Evolutionary conservation across 2,329 filamentous ascomycete species (phyloP).

Genomic region (Aspergillus sp.): DNA sequence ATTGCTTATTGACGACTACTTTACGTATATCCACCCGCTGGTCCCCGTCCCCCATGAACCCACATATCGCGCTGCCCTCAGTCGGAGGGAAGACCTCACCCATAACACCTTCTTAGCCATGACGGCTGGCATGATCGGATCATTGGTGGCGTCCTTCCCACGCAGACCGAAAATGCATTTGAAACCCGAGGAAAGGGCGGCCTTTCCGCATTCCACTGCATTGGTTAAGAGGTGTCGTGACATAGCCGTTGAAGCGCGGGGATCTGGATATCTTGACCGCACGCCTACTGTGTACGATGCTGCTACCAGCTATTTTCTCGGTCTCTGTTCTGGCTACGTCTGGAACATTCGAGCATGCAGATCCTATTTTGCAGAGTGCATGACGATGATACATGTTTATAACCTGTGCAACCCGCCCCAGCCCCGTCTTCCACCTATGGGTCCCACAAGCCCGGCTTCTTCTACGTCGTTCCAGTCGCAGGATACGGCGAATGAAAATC

Average conservation of each 20-base stretch:
- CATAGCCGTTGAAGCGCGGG: conserved; percentile 45
- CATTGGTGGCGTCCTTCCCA: conserved; percentile 46
- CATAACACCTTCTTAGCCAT: conserved; percentile 46
- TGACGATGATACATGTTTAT: conserved; percentile 43
- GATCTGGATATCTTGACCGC: conserved; percentile 45
- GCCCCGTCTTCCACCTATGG: conserved; percentile 12
- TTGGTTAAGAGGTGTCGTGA: conserved; percentile 46
- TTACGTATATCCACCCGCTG: conserved; percentile 49
- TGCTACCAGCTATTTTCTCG: conserved; percentile 46
- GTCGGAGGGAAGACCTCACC: conserved; percentile 42
- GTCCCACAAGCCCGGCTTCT: conserved; percentile 24
- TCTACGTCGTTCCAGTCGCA: conserved; percentile 22
- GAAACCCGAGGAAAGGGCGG: conserved; percentile 36
- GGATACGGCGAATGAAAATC: conserved; percentile 15
- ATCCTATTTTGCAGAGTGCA: conserved; percentile 45
- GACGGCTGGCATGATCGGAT: conserved; percentile 47
- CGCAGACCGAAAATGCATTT: conserved; percentile 44
- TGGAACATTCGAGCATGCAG: conserved; percentile 41
- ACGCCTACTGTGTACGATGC: conserved; percentile 46
- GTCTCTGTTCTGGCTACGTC: conserved; percentile 41
- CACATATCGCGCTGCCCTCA: conserved; percentile 45
- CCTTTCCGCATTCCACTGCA: conserved; percentile 45
- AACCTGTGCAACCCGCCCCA: conserved; percentile 33
- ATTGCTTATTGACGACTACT: conserved; percentile 47
- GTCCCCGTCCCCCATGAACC: conserved; percentile 49